A percentile compares a stretch with the other conserved stretches of the same genome.
Conservation (phyloP, 768 basidiomycete species). For the Suillus plorans region DNA sequence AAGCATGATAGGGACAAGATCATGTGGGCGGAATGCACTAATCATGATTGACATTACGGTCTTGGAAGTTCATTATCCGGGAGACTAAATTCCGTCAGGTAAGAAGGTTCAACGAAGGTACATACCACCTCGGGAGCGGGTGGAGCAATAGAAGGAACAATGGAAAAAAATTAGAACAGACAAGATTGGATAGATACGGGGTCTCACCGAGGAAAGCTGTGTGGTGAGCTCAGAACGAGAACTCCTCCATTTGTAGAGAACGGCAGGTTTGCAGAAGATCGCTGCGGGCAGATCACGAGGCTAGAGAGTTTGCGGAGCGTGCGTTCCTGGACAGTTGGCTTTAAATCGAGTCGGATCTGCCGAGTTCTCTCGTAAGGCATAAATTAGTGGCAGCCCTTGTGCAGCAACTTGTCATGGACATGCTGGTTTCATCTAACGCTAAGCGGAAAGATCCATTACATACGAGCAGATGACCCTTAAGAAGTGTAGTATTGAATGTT, state of each 20-base stretch:
- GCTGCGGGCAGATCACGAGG: constrained; percentile 10
- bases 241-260: constrained; percentile 12
- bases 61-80: constrained; percentile 25
- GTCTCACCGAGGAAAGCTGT: constrained; percentile 22
- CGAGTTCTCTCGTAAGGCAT: constrained; percentile 31
- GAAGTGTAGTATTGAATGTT: background rate
- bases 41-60: background rate
- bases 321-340: constrained; percentile 35
- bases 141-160: constrained; percentile 11
- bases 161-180: constrained; percentile 21
- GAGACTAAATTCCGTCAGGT: constrained; percentile 18
- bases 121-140: constrained; percentile 11
- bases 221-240: constrained; percentile 11
- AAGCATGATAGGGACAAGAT: constrained; percentile 27
- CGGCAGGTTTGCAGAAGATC: constrained; percentile 12
- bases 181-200: constrained; percentile 12
- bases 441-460: constrained; percentile 32
- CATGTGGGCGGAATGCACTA: constrained; percentile 15
- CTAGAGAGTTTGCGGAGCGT: constrained; percentile 19
- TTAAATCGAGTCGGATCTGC: constrained; percentile 39
- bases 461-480: constrained; percentile 23
- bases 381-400: constrained; percentile 26
- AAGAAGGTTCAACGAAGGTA: constrained; percentile 22
- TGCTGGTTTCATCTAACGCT: constrained; percentile 35
- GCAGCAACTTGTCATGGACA: constrained; percentile 20